These are phyloP conservation scores for Macrophomina phaseolina DNA, from an alignment of 2,329 filamentous ascomycete species.

Conservation along the genomic window DNA sequence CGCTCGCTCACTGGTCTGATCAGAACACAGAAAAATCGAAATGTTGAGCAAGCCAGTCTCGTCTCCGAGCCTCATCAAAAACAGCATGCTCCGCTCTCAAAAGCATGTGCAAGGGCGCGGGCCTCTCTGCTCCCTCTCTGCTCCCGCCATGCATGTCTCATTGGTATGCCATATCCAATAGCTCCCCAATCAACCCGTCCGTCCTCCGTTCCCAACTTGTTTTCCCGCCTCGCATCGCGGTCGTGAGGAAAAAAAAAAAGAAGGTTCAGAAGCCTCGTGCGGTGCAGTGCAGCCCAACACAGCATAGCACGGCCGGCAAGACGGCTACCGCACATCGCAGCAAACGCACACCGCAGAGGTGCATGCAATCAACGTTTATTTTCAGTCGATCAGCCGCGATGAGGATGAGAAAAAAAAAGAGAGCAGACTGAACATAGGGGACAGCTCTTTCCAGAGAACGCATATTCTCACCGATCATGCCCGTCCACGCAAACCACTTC, in stretches of 20 bases:
- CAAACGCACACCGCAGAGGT: constrained; percentile 1
- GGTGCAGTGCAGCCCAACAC: neutral
- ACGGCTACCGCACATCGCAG: neutral
- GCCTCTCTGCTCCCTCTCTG: neutral
- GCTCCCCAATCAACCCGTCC: neutral
- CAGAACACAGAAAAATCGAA: neutral
- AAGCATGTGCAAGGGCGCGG: constrained; percentile 25
- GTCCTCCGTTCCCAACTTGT: neutral
- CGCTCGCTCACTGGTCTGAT: constrained; percentile 1
- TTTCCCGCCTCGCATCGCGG: constrained; percentile 4
- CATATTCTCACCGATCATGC: neutral
- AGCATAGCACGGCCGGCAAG: neutral
- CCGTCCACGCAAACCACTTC: neutral
- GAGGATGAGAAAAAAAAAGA: neutral
- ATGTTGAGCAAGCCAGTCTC: constrained; percentile 22
- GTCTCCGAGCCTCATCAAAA: constrained; percentile 1
- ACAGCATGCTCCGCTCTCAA: neutral
- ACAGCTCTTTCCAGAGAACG: constrained; percentile 15
- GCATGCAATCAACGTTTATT: neutral
- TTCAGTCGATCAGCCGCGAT: neutral
- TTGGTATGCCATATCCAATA: constrained; percentile 12
- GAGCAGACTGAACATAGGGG: neutral
- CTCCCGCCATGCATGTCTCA: constrained; percentile 19
- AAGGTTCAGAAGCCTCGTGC: neutral
- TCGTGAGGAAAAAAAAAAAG: neutral